Evolutionary conservation across 306 rosid species (phyloP).

Genomic region (Senna tora): DNA sequence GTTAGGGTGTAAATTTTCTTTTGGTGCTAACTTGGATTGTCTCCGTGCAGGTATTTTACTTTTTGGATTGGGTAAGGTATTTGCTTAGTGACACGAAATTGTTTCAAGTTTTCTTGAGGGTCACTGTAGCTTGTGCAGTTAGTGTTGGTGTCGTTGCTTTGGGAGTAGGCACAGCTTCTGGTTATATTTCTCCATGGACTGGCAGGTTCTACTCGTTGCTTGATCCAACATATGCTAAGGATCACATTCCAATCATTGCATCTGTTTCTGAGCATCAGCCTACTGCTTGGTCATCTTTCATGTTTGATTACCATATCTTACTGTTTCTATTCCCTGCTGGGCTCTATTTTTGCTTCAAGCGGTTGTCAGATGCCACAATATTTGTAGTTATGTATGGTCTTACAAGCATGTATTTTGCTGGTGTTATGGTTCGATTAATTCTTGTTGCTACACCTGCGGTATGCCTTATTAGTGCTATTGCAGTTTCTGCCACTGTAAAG

Average conservation of each 20-base stretch:
- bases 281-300: conserved; percentile 99
- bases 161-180: conserved; percentile 94
- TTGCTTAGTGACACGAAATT: conserved; percentile 71
- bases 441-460: conserved; percentile 99
- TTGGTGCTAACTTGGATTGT: conserved; percentile 35
- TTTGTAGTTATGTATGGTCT: conserved; percentile 95
- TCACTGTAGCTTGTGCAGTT: conserved; percentile 82
- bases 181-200: conserved; percentile 96
- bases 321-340: conserved; percentile 97
- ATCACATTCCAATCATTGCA: conserved; percentile 94
- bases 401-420: conserved; percentile 99
- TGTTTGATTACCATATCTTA: conserved; percentile 97
- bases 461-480: conserved; percentile 96
- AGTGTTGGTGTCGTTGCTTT: conserved; percentile 80
- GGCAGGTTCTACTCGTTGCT: conserved; percentile 97
- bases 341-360: conserved; percentile 97
- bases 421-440: conserved; percentile 97
- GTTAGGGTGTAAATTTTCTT: conserved; percentile 1
- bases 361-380: conserved; percentile 95
- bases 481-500: conserved; percentile 91
- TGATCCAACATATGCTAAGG: conserved; percentile 97
- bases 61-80: conserved; percentile 91
- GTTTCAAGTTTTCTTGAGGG: conserved; percentile 92
- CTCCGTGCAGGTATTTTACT: conserved; percentile 72
- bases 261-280: conserved; percentile 99